These are phyloP conservation scores for Penicillium freii DNA, from an alignment of 2,329 filamentous ascomycete genomes.

Conservation along the genomic window DNA sequence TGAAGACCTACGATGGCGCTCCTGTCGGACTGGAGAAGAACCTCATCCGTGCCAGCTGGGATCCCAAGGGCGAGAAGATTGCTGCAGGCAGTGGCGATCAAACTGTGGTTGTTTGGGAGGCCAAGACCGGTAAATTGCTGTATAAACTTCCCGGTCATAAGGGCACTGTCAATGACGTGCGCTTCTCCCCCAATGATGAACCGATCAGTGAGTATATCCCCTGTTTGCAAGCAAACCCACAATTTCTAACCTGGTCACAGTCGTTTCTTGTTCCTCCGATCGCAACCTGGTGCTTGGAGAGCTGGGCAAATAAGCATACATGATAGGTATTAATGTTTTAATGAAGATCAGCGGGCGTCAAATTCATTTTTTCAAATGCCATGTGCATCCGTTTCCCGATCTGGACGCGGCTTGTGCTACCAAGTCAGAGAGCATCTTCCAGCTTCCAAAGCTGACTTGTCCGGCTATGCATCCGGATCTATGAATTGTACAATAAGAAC, in stretches of 20 bases:
- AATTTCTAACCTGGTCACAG: constrained; percentile 47
- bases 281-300: constrained; percentile 81
- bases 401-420: not conserved
- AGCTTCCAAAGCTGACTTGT: not conserved
- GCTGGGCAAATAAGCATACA: constrained; percentile 59
- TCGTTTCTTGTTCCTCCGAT: constrained; percentile 88
- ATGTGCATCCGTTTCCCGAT: not conserved
- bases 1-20: constrained; percentile 90
- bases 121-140: constrained; percentile 79
- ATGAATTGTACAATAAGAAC: constrained; percentile 10
- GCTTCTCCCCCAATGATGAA: constrained; percentile 81
- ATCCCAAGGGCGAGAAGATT: constrained; percentile 78
- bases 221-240: not conserved
- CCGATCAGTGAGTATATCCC: constrained; percentile 71
- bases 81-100: constrained; percentile 87
- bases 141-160: constrained; percentile 96
- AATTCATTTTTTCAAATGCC: constrained; percentile 17
- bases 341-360: constrained; percentile 29
- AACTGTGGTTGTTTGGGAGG: constrained; percentile 88
- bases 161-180: constrained; percentile 90
- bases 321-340: constrained; percentile 17
- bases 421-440: not conserved
- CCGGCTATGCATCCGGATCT: not conserved
- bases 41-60: constrained; percentile 85
- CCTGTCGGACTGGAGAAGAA: constrained; percentile 87